Evolutionary conservation across 768 basidiomycete species (phyloP), one percentile per base, ranked within the genome.

Genomic region (Amanita fuliginea): DNA sequence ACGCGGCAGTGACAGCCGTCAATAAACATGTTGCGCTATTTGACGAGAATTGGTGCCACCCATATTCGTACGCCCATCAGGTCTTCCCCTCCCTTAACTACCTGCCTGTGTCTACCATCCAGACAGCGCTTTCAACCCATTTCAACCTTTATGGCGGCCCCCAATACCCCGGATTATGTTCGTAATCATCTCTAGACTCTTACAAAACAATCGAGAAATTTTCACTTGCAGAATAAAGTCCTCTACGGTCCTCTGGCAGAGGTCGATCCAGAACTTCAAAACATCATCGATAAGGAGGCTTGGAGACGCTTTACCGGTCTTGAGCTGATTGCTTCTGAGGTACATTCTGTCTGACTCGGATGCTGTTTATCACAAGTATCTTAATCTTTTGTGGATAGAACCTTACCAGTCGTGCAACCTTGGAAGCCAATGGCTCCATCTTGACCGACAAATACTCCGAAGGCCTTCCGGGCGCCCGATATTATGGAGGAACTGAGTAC

Each of bases 391-490:
- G 9, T 24, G 26, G 3, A 33, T 54, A 95, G 95, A 98, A 98
- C 74, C 71, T 99, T 76, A 98, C 96, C 52, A 92, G 91, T 59
- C 77, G 81, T 59, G 92, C 95, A 21, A 83, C 89, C 46, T 94
- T 98, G 86, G 89, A 98, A 69, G 95, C 94, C 55, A 97, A 97
- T 69, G 96, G 96, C 44, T 97, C 95, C 49, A 94, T 99, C 64
- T 67, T 98, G 63, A 97, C 95, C 64, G 96, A 96, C 81, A 98
- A 97, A 72, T 96, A 96, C 76, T 98, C 96, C 18, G 96, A 98
- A 70, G 96, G 96, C 74, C 89, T 98, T 42, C 96, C 96, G n/a
- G 81, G 80, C 49, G 94, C 93, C 40, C 84, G 94, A 51, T 96
- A 96, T 71, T 97, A 95, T 58, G 93, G 92, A 59, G 95, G 95